Evolutionary conservation across 2,329 filamentous ascomycete species (phyloP), one percentile per base, ranked within the genome.

Genomic region (Epichloe bromicola): DNA sequence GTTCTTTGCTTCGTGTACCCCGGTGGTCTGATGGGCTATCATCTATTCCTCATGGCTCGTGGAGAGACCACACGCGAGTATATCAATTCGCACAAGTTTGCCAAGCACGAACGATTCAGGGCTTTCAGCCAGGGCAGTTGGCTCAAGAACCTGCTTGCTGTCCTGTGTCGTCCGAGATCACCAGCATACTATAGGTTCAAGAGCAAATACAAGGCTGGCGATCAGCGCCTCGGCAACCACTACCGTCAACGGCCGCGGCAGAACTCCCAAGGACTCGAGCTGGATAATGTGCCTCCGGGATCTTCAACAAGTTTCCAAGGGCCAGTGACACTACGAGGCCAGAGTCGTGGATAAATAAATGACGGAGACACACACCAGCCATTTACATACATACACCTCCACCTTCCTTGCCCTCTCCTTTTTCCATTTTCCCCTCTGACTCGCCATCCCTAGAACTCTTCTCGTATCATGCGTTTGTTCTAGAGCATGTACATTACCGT

Each of bases 51-150:
- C 42, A 88, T 94, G 70, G 85, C 82, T 6, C 78, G 91, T 34
- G 93, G 91, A 46, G 91, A 98, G 72, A 98, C 91, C 0, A 98
- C 93, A 1, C 78, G 93, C 58, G 93, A 98, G 68, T 96, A 95
- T 65, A 80, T 98, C 57, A 95, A 95, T 68, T 90, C 86, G 4
- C 88, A 95, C 68, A 97, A 97, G 67, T 97, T 98, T 65, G 73
- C 85, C 56, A 94, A 93, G 70, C 85, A 85, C 59, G 91, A 98
- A 65, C 82, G 93, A 12, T 94, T 95, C 67, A 77, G 90, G 42
- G 88, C 93, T 1, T 98, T 95, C 60, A 90, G 82, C 2, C 89
- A 94, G 62, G 83, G 82, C 37, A 85, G 73, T 57, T 72, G 85
- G 46, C 67, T 85, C 61, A 83, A 77, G 61, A 98, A 98, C 67